Evolutionary conservation across 495 filamentous ascomycete species (phyloP).

Genomic region (Penicillium bovifimosum): DNA sequence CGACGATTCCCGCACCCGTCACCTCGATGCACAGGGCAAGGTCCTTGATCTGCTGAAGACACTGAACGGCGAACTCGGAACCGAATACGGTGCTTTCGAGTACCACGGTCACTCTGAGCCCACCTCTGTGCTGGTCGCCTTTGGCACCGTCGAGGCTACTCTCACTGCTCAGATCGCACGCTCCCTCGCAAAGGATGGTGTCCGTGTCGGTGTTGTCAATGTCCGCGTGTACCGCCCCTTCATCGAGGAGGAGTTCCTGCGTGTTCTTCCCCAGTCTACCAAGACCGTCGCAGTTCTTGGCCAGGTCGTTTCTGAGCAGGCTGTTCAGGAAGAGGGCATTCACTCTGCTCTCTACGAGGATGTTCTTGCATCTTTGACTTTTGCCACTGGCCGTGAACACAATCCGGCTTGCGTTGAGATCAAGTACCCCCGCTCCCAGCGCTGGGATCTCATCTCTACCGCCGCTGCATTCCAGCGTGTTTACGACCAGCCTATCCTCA

Average conservation of each 20-base stretch:
- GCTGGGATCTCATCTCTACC: slow-evolving; percentile 76
- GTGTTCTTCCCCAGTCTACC: slow-evolving; percentile 66
- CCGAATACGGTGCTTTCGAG: slow-evolving; percentile 86
- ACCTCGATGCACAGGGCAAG: slow-evolving; percentile 67
- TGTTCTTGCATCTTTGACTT: slow-evolving; percentile 76
- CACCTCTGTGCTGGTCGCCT: slow-evolving; percentile 78
- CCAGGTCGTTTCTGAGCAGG: slow-evolving; percentile 52
- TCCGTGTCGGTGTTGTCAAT: slow-evolving; percentile 77
- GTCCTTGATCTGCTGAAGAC: slow-evolving; percentile 66
- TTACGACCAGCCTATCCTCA: slow-evolving; percentile 50
- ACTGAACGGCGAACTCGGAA: slow-evolving; percentile 91
- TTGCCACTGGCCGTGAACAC: slow-evolving; percentile 58
- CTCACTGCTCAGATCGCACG: slow-evolving; percentile 76
- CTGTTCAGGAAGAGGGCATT: slow-evolving; percentile 59
- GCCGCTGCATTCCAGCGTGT: slow-evolving; percentile 61
- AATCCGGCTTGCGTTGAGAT: slow-evolving; percentile 65
- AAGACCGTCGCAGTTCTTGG: slow-evolving; percentile 65
- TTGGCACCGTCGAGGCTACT: slow-evolving; percentile 85
- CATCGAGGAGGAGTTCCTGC: slow-evolving; percentile 85
- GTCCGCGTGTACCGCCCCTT: slow-evolving; percentile 94
- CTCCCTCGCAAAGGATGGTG: slow-evolving; percentile 62
- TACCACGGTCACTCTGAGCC: slow-evolving; percentile 81
- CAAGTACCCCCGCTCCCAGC: slow-evolving; percentile 79
- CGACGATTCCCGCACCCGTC: slow-evolving; percentile 58
- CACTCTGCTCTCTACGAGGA: slow-evolving; percentile 85